Evolutionary conservation across 768 basidiomycete genomes (phyloP).

Genomic region (Saitozyma sp.): DNA sequence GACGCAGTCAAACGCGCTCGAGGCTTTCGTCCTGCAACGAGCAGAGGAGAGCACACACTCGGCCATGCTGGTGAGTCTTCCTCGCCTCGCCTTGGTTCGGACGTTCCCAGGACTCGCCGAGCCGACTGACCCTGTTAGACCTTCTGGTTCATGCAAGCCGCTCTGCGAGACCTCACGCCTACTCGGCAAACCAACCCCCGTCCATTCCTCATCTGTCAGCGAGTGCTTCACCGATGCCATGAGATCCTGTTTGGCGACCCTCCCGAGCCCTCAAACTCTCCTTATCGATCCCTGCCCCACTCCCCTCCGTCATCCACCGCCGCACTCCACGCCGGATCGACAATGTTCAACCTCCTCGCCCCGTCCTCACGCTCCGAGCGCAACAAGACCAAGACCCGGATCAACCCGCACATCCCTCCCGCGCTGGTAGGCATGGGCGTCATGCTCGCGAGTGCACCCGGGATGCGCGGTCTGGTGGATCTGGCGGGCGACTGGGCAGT

Average conservation of each 20-base stretch:
- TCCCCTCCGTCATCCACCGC: slow-evolving; percentile 54
- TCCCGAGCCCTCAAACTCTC: slow-evolving; percentile 64
- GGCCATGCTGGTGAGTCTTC: slow-evolving; percentile 77
- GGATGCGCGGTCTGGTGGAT: slow-evolving; percentile 71
- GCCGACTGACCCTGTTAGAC: slow-evolving; percentile 60
- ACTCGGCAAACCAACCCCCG: slow-evolving; percentile 62
- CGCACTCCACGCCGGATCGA: slow-evolving; percentile 52
- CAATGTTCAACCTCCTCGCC: not conserved
- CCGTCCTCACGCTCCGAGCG: not conserved
- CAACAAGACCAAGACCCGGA: slow-evolving; percentile 56
- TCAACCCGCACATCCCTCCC: slow-evolving; percentile 72
- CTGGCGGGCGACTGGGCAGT: slow-evolving; percentile 78
- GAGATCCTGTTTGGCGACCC: slow-evolving; percentile 93
- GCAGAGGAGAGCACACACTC: slow-evolving; percentile 90
- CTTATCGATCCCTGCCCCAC: slow-evolving; percentile 64
- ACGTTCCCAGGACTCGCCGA: not conserved
- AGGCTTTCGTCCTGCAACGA: slow-evolving; percentile 86
- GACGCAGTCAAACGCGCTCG: slow-evolving; percentile 85
- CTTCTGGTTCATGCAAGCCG: slow-evolving; percentile 98
- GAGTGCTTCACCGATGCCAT: slow-evolving; percentile 85
- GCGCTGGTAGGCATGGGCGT: slow-evolving; percentile 81
- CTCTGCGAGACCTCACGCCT: slow-evolving; percentile 73
- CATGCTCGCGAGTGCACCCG: slow-evolving; percentile 72
- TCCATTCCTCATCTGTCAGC: slow-evolving; percentile 87
- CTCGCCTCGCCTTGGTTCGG: not conserved